Evolutionary conservation across 1,139 yeast genomes (phyloP).

Genomic region (Geotrichum europaeum): DNA sequence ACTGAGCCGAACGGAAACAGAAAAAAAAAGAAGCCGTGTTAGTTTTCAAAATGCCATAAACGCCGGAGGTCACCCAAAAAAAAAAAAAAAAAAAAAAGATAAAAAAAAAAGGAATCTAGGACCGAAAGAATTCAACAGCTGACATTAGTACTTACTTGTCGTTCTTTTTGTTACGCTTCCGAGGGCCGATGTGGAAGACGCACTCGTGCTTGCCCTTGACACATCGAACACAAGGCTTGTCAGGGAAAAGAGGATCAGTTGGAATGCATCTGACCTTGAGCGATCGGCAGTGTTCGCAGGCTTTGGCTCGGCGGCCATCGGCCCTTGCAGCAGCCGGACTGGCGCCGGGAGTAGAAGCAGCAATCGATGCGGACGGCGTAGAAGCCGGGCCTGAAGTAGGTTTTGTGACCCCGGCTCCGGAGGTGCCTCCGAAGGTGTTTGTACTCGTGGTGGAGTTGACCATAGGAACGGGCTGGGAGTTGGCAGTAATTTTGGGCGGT

Average conservation of each 20-base stretch:
- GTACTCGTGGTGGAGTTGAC: not conserved
- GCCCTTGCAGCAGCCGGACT: not conserved
- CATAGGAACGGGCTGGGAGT: not conserved
- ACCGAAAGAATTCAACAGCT: not conserved
- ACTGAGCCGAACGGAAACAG: constrained; percentile 15
- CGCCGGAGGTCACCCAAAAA: not conserved
- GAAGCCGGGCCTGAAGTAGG: not conserved
- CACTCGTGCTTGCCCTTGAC: constrained; percentile 57
- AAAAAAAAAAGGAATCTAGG: not conserved
- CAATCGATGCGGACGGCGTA: not conserved
- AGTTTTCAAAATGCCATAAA: not conserved
- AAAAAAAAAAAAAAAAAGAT: not conserved
- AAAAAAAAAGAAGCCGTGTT: not conserved
- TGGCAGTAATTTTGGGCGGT: not conserved
- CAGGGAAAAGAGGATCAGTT: constrained; percentile 50
- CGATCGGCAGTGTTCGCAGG: constrained; percentile 76
- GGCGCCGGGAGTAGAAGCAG: not conserved
- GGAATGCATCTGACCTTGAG: constrained; percentile 83
- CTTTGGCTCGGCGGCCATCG: constrained; percentile 42
- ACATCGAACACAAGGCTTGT: constrained; percentile 69
- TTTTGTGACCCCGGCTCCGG: not conserved
- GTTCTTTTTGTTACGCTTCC: constrained; percentile 44
- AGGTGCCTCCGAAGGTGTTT: not conserved
- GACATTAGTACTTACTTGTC: constrained; percentile 25
- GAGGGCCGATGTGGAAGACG: constrained; percentile 58